Percentiles rank a stretch among this genome's conserved stretches.
phyloP scores from a whole-genome alignment of 306 rosid species.

The Quercus engelmannii region DNA sequence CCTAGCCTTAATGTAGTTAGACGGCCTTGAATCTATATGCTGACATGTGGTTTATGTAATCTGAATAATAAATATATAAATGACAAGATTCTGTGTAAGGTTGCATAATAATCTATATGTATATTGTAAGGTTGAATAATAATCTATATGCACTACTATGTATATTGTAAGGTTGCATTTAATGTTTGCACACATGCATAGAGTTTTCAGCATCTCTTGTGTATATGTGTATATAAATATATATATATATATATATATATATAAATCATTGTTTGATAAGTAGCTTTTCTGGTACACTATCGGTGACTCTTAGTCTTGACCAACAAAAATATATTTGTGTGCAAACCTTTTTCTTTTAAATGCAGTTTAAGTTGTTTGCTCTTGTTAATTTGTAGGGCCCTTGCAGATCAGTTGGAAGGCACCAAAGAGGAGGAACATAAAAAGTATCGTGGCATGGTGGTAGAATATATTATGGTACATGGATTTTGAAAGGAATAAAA shows the following conservation, averaged over 20 bases:
- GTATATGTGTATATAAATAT: too few species aligned
- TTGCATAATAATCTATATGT: too few species aligned
- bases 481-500: slow-evolving; percentile 6
- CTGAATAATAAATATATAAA: not conserved
- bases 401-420: slow-evolving; percentile 85
- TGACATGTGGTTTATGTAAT: not conserved
- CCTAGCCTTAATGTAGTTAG: not conserved
- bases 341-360: not conserved
- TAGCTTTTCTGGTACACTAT: not conserved
- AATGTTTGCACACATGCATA: not conserved
- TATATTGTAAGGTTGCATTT: not conserved
- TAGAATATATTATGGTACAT: slow-evolving; percentile 67
- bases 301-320: not conserved
- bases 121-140: too few species aligned
- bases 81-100: not conserved
- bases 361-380: not conserved
- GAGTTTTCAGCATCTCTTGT: not conserved
- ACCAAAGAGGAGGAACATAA: slow-evolving; percentile 61
- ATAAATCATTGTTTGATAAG: too few species aligned
- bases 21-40: not conserved
- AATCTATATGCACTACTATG: too few species aligned
- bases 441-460: slow-evolving; percentile 73
- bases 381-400: slow-evolving; percentile 47
- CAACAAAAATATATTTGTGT: not conserved
- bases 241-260: too few species aligned